Base-by-base conservation (phyloP, 2,329 filamentous ascomycete genomes). In the Monosporascus ibericus region DNA sequence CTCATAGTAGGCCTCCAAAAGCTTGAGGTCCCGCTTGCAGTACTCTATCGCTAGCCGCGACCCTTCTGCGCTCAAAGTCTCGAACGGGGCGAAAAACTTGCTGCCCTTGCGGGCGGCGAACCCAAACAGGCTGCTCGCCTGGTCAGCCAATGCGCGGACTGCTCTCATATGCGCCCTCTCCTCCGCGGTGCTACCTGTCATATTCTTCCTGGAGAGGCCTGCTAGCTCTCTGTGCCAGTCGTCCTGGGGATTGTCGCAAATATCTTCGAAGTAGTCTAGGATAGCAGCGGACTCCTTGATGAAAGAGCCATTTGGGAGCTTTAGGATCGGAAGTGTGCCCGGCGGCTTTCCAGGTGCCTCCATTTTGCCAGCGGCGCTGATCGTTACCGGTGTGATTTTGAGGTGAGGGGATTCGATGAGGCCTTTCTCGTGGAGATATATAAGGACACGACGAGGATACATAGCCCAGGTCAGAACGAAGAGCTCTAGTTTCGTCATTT, bases 221-320 rank as follows among this genome's bases (percentile, higher is more conserved):
- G 48, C 51, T 7, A 54, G 14, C 24, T 55, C 52, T 27, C 47
- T 51, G 30, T 60, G 54, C 58, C 58, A 60, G 27, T 54, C 20
- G 30, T 55, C 38, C n/a, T 54, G 34, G 11, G 56, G 58, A 9
- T 55, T 52, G 17, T 59, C 57, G 46, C 57, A 63, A 20, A 62
- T 48, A 25, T 62, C 60, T 52, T 63, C 57, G 34, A 62, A 51
- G 49, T 61, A 63, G 2, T 62, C 55, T 3, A 63, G 40, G 15
- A 63, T 62, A 7, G 58, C 60, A n/a, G 61, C 14, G 3, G 60
- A 60, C 44, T 61, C 57, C 44, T 55, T 59, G 38, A 63, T 61
- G 36, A 54, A 56, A n/a, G 46, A 55, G 2, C 57, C 61, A 30
- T 59, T 49, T 15, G 55, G 55, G 11, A 62, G 44, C 18, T 39